Evolutionary conservation across 805 yeast species (phyloP).

Genomic region (Starmerella davenportii): DNA sequence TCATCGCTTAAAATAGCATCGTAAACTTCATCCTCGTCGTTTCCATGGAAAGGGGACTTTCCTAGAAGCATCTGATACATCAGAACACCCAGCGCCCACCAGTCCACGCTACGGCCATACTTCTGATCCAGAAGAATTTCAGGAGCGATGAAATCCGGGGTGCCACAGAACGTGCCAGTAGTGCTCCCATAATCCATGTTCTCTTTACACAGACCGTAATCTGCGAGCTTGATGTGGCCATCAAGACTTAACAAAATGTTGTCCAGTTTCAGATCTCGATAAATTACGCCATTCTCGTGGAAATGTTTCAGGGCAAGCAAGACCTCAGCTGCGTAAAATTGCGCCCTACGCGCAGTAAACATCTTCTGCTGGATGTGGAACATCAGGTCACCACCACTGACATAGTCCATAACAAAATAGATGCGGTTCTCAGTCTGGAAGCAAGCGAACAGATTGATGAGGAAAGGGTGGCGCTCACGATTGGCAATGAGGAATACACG

Average conservation of each 20-base stretch:
- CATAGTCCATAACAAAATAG: conserved; percentile 95
- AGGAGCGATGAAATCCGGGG: conserved; percentile 99
- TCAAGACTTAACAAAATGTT: conserved; percentile 73
- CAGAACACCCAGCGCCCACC: conserved; percentile 99
- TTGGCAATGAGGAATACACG: conserved; percentile 73
- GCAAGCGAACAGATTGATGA: conserved; percentile 78
- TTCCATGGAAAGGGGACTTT: conserved; percentile 94
- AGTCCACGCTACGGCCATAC: conserved; percentile 87
- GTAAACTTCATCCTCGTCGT: conserved; percentile 90
- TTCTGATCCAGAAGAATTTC: conserved; percentile 86
- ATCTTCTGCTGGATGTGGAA: conserved; percentile 94
- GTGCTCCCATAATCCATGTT: conserved; percentile 71
- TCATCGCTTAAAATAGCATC: conserved; percentile 93
- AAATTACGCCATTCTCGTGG: conserved; percentile 89
- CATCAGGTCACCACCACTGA: conserved; percentile 97
- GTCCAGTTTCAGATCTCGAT: conserved; percentile 90
- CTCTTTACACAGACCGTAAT: conserved; percentile 93
- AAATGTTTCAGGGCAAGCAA: conserved; percentile 75
- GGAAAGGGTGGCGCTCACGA: conserved; percentile 78
- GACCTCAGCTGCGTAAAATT: conserved; percentile 94
- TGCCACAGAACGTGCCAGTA: conserved; percentile 80
- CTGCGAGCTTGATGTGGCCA: conserved; percentile 94
- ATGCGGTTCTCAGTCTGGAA: conserved; percentile 96
- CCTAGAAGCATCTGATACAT: conserved; percentile 91
- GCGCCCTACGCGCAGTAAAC: conserved; percentile 79